phyloP scores from a whole-genome alignment of 2,329 filamentous ascomycete species.

The Metarhizium anisopliae region DNA sequence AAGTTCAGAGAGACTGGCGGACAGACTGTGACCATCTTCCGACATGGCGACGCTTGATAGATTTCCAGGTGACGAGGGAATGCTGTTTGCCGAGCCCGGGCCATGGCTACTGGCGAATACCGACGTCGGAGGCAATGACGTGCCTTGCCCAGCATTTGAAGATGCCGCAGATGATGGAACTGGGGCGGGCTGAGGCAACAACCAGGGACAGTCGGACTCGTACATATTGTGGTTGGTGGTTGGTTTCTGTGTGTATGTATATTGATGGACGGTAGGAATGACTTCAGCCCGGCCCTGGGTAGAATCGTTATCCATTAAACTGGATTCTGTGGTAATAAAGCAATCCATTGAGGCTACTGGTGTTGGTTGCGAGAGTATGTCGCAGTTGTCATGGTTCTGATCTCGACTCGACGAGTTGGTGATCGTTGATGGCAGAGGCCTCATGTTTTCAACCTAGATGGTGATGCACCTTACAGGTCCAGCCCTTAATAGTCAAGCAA shows the following conservation, averaged over 20 bases:
- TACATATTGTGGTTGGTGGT: constrained; percentile 4
- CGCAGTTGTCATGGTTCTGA: constrained; percentile 1
- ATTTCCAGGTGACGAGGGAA: constrained; percentile 41
- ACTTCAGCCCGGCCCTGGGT: constrained; percentile 1
- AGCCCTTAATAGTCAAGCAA: not conserved
- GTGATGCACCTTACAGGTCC: not conserved
- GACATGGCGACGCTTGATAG: constrained; percentile 37
- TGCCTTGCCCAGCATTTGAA: constrained; percentile 9
- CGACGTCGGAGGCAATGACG: constrained; percentile 19
- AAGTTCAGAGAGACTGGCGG: constrained; percentile 13
- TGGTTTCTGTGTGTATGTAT: constrained; percentile 14
- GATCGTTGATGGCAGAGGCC: not conserved
- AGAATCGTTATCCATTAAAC: constrained; percentile 16
- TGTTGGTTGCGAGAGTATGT: constrained; percentile 1
- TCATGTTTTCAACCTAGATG: not conserved
- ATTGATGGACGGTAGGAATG: constrained; percentile 4
- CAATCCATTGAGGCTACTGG: constrained; percentile 20
- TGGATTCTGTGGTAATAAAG: constrained; percentile 26
- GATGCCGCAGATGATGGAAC: constrained; percentile 1
- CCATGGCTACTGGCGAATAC: constrained; percentile 16
- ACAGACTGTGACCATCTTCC: constrained; percentile 18
- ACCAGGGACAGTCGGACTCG: not conserved
- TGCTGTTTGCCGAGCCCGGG: constrained; percentile 31
- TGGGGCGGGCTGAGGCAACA: constrained; percentile 1
- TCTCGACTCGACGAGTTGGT: not conserved